Evolutionary conservation across 257 asterid species (phyloP).

Genomic region (Perilla frutescens): DNA sequence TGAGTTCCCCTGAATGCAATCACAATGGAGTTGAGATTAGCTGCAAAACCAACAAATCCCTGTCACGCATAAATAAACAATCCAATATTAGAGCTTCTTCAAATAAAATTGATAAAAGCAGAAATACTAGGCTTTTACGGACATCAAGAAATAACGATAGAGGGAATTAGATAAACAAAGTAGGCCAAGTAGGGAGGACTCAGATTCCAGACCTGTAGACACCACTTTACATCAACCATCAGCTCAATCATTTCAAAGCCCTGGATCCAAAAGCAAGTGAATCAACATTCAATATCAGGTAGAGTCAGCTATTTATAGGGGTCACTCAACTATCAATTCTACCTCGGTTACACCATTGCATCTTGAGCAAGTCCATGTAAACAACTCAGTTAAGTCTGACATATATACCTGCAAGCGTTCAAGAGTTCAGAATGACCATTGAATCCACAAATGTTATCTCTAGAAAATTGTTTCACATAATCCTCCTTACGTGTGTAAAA

Average conservation of each 20-base stretch:
- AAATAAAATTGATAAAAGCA: slow-evolving; percentile 17
- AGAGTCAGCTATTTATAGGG: slow-evolving; percentile 5
- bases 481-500: not conserved
- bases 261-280: slow-evolving; percentile 49
- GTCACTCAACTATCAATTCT: slow-evolving; percentile 23
- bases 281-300: slow-evolving; percentile 33
- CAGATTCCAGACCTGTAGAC: slow-evolving; percentile 76
- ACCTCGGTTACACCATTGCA: slow-evolving; percentile 87
- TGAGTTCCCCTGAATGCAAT: slow-evolving; percentile 98
- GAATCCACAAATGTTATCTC: slow-evolving; percentile 11
- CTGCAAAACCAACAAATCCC: slow-evolving; percentile 93
- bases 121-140: not conserved
- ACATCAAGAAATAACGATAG: not conserved
- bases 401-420: slow-evolving; percentile 72
- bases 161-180: slow-evolving; percentile 1
- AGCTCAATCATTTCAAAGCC: slow-evolving; percentile 91
- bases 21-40: slow-evolving; percentile 78
- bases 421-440: slow-evolving; percentile 20
- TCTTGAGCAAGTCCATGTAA: slow-evolving; percentile 97
- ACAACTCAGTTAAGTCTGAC: slow-evolving; percentile 82
- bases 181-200: slow-evolving; percentile 15
- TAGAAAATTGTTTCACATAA: not conserved
- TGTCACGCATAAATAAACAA: slow-evolving; percentile 38
- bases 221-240: slow-evolving; percentile 80
- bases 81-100: slow-evolving; percentile 20